These are phyloP conservation scores for Lecanicillium sp. DNA, from an alignment of 2,329 filamentous ascomycete species.

Conservation along the genomic window DNA sequence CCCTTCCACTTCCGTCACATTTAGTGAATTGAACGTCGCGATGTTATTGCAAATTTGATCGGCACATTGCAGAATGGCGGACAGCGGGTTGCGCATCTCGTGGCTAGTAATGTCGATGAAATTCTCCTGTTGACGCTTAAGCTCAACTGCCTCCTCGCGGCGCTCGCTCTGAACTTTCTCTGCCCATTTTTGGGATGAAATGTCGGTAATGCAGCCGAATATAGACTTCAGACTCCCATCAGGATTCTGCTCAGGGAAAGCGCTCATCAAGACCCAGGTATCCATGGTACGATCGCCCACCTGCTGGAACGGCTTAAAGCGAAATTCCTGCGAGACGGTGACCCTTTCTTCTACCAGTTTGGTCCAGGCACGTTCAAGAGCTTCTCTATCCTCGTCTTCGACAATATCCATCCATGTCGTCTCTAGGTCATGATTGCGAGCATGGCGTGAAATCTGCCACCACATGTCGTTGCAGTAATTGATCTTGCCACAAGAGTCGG, in stretches of 20 bases:
- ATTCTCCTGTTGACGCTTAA: conserved; percentile 67
- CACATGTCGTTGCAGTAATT: conserved; percentile 79
- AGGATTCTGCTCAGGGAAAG: conserved; percentile 63
- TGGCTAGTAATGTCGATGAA: conserved; percentile 71
- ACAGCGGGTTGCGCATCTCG: conserved; percentile 72
- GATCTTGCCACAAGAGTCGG: conserved; percentile 63
- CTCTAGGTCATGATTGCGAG: conserved; percentile 50
- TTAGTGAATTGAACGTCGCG: conserved; percentile 32
- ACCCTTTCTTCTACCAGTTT: conserved; percentile 55
- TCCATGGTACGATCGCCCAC: conserved; percentile 55
- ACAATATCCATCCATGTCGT: conserved; percentile 69
- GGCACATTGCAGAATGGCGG: conserved; percentile 68
- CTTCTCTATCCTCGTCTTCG: conserved; percentile 56
- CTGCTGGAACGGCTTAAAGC: conserved; percentile 64
- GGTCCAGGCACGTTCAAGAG: conserved; percentile 56
- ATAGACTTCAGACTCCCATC: conserved; percentile 64
- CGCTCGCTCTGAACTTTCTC: conserved; percentile 73
- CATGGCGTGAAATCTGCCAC: conserved; percentile 64
- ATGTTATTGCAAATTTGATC: conserved; percentile 61
- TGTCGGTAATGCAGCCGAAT: conserved; percentile 78
- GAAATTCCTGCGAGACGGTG: conserved; percentile 65
- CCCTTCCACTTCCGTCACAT: conserved; percentile 39
- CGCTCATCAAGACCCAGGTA: conserved; percentile 73
- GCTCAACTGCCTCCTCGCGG: conserved; percentile 73
- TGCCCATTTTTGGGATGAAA: conserved; percentile 78